Conservation (phyloP, 2,329 filamentous ascomycete genomes). For the Raffaelea arxii region DNA sequence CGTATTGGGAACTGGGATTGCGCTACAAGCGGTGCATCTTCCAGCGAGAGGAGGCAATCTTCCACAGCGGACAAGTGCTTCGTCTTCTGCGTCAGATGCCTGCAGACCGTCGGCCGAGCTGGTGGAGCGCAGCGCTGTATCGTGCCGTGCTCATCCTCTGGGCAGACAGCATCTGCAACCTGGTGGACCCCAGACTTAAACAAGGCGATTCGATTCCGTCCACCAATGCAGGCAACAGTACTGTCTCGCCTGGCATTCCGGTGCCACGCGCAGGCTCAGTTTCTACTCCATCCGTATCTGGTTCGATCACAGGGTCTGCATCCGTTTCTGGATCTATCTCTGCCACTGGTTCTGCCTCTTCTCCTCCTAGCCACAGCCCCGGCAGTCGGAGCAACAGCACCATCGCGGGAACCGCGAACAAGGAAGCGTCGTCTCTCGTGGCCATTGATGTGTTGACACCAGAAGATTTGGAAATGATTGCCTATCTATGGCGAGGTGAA, state of each 20-base stretch:
- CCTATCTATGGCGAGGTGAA: constrained; percentile 28
- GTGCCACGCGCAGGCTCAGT: background rate
- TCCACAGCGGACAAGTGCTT: constrained; percentile 59
- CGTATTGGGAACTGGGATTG: constrained; percentile 41
- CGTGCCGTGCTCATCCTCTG: constrained; percentile 55
- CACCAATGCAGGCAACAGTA: no score
- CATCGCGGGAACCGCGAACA: constrained; percentile 6
- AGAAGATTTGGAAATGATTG: constrained; percentile 26
- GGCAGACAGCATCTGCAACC: constrained; percentile 47
- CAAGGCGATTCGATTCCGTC: no score
- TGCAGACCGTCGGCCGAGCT: constrained; percentile 49
- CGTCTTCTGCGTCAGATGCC: constrained; percentile 52
- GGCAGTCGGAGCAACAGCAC: constrained; percentile 4
- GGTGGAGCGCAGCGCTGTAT: constrained; percentile 64
- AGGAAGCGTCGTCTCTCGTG: constrained; percentile 9
- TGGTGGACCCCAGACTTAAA: constrained; percentile 32
- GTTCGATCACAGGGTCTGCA: no score
- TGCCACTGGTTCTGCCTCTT: background rate
- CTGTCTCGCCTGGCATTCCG: background rate
- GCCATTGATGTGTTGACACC: constrained; percentile 31
- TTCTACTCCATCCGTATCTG: no score
- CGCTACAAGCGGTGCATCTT: constrained; percentile 55
- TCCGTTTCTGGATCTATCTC: background rate
- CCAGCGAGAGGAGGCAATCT: constrained; percentile 52
- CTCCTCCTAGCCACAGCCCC: constrained; percentile 2